phyloP scores from a whole-genome alignment of 768 basidiomycete species.

The Boletus reticuloceps region DNA sequence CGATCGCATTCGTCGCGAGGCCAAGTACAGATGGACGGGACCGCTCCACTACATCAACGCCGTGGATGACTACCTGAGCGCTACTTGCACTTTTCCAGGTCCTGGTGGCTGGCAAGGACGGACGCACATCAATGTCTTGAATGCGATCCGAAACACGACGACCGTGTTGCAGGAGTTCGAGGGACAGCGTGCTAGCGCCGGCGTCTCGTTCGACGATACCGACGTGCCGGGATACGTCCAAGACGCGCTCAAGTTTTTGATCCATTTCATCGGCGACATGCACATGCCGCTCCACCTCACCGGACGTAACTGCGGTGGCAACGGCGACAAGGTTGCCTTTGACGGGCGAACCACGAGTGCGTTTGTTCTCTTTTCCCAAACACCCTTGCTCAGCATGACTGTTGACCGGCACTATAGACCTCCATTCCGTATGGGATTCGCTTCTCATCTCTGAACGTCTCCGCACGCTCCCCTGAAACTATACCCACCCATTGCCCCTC shows the following conservation, averaged over 20 bases:
- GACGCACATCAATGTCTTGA: slow-evolving; percentile 64
- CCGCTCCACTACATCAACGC: slow-evolving; percentile 76
- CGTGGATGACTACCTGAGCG: slow-evolving; percentile 71
- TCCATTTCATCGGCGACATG: slow-evolving; percentile 92
- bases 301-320: slow-evolving; percentile 86
- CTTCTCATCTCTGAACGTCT: too few species aligned
- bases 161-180: slow-evolving; percentile 53
- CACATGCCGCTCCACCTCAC: slow-evolving; percentile 93
- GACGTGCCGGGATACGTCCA: slow-evolving; percentile 43
- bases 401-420: slow-evolving; percentile 39
- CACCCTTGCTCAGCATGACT: too few species aligned
- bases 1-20: slow-evolving; percentile 54
- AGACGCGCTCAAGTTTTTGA: slow-evolving; percentile 87
- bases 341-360: slow-evolving; percentile 69
- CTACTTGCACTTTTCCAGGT: slow-evolving; percentile 77
- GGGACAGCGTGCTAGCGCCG: slow-evolving; percentile 8
- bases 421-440: slow-evolving; percentile 91
- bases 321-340: slow-evolving; percentile 71
- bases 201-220: slow-evolving; percentile 12
- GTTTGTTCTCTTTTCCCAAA: slow-evolving; percentile 23
- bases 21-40: slow-evolving; percentile 67
- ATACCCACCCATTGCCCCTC: slow-evolving; percentile 69
- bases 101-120: slow-evolving; percentile 66
- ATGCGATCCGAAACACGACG: slow-evolving; percentile 76
- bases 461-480: slow-evolving; percentile 72